phyloP scores from a whole-genome alignment of 78 protist genomes.

The Isochrysis galbana region DNA sequence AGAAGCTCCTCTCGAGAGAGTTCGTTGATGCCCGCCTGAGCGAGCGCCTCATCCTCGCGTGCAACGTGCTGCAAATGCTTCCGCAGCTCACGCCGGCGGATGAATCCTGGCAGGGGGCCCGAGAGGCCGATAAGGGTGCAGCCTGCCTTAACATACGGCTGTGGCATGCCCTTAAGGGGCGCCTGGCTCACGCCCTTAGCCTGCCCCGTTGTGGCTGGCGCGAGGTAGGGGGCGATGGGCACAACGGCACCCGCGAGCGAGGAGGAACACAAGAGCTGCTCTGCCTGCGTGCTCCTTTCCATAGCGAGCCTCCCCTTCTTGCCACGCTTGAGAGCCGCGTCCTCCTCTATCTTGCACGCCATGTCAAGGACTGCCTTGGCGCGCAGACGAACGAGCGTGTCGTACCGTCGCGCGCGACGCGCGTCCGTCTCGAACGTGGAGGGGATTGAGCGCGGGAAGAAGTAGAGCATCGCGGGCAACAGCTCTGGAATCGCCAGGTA shows the following conservation, averaged over 20 bases:
- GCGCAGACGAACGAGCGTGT: background rate
- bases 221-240: background rate
- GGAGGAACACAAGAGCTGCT: background rate
- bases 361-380: background rate
- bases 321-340: background rate
- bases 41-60: background rate
- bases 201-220: background rate
- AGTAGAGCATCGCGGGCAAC: background rate
- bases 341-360: background rate
- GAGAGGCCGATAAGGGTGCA: background rate
- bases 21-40: too few species aligned
- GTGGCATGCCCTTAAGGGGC: background rate
- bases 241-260: background rate
- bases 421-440: background rate
- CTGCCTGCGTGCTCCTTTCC: background rate
- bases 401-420: background rate
- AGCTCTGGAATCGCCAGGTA: background rate
- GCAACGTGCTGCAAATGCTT: background rate
- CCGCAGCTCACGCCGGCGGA: background rate
- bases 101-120: background rate
- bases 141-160: background rate
- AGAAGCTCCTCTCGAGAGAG: background rate
- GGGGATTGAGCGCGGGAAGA: constrained; percentile 4
- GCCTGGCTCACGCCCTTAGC: background rate
- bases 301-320: background rate